Evolutionary conservation across 331 rosid genomes (phyloP).

Genomic region (Quercus tomentella): DNA sequence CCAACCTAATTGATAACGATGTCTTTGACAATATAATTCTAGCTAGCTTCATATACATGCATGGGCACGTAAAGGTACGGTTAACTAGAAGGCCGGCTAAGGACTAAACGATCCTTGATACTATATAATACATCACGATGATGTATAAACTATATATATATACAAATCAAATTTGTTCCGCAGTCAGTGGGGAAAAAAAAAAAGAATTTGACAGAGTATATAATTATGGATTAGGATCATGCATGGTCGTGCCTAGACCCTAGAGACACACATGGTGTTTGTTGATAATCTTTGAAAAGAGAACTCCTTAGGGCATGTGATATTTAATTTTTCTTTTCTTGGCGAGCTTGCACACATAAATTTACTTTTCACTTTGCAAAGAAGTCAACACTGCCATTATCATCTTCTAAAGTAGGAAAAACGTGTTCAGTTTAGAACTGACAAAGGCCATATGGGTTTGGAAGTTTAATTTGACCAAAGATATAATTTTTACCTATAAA

Average conservation of each 20-base stretch:
- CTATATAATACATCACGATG: background rate
- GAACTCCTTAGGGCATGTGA: background rate
- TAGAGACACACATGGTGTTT: background rate
- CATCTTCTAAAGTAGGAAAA: constrained; percentile 12
- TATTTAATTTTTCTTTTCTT: background rate
- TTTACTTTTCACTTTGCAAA: constrained; percentile 1
- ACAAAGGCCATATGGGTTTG: constrained; percentile 14
- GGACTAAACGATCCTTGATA: background rate
- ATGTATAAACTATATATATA: background rate
- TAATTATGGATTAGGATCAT: background rate
- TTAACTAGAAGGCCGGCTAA: too few relatives aligned
- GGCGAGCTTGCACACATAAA: background rate
- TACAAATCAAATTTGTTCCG: constrained; percentile 19
- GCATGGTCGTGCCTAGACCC: too few relatives aligned
- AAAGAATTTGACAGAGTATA: constrained; percentile 8
- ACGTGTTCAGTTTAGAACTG: constrained; percentile 32
- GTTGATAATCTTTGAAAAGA: background rate
- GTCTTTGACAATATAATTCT: background rate
- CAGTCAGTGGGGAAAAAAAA: constrained; percentile 37
- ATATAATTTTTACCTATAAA: constrained; percentile 21
- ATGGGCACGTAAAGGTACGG: background rate
- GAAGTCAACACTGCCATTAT: constrained; percentile 43
- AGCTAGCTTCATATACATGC: background rate
- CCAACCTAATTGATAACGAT: background rate
- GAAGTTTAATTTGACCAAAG: constrained; percentile 28